Evolutionary conservation across 2,329 filamentous ascomycete species (phyloP).

Genomic region (Aspergillus fumigatiaffinis): DNA sequence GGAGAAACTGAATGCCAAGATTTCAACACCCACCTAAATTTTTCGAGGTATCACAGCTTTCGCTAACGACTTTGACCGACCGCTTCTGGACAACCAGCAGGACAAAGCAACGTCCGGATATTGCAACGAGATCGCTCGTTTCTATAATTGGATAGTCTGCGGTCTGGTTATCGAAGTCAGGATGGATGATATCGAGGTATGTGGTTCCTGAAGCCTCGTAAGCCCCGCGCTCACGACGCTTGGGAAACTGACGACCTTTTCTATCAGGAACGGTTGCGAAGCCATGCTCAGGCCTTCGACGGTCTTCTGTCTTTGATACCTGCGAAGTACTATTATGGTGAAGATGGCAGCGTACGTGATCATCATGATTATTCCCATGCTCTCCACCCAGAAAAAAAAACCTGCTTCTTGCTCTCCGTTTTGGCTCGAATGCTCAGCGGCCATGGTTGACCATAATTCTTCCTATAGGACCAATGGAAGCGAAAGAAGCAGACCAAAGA

Average conservation of each 20-base stretch:
- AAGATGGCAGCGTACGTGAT: conserved; percentile 72
- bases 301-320: conserved; percentile 83
- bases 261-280: conserved; percentile 45
- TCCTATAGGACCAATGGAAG: conserved; percentile 78
- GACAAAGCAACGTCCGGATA: conserved; percentile 9
- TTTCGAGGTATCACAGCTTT: conserved; percentile 31
- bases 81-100: conserved; percentile 11
- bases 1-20: conserved; percentile 35
- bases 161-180: conserved; percentile 4
- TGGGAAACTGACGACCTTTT: conserved; percentile 22
- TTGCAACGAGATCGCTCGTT: conserved; percentile 5
- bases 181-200: conserved; percentile 41
- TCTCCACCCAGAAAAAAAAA: not conserved
- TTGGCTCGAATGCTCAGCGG: conserved; percentile 5
- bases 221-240: conserved; percentile 8
- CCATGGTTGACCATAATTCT: conserved; percentile 14
- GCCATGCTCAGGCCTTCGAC: conserved; percentile 72
- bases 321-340: conserved; percentile 84
- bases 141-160: not conserved
- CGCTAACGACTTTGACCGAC: conserved; percentile 10
- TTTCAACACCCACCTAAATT: conserved; percentile 37
- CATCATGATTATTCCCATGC: conserved; percentile 3
- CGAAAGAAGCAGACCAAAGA: conserved; percentile 95
- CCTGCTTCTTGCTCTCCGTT: conserved; percentile 7
- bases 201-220: conserved; percentile 14